These are phyloP conservation scores for Metroxylon sagu DNA, from an alignment of 176 grass and related monocot species.

Conservation along the genomic window DNA sequence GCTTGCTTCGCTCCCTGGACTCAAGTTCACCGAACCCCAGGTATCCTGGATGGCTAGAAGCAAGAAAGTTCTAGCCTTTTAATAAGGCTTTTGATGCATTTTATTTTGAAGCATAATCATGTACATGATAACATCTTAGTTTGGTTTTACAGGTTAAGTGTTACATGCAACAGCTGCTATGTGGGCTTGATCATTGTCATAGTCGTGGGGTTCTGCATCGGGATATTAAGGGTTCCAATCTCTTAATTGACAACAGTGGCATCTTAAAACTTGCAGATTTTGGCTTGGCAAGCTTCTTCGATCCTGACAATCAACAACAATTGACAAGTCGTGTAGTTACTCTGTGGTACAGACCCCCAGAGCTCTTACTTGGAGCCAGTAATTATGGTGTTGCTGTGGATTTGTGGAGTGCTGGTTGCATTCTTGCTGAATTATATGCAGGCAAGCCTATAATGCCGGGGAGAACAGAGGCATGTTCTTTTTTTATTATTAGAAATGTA, in stretches of 20 bases:
- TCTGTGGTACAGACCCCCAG: slow-evolving; percentile 94
- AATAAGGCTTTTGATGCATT: too few relatives aligned
- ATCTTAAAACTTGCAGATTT: slow-evolving; percentile 98
- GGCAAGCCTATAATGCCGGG: slow-evolving; percentile 99
- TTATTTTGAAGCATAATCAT: too few relatives aligned
- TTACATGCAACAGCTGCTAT: slow-evolving; percentile 95
- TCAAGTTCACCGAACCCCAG: slow-evolving; percentile 88
- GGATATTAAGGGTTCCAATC: slow-evolving; percentile 99
- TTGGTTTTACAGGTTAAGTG: slow-evolving; percentile 74
- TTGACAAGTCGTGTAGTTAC: slow-evolving; percentile 99
- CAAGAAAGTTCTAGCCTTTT: slow-evolving; percentile 1
- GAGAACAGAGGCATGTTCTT: slow-evolving; percentile 73
- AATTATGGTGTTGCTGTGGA: slow-evolving; percentile 96
- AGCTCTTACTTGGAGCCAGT: slow-evolving; percentile 91
- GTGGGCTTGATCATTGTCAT: slow-evolving; percentile 96
- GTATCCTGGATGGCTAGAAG: slow-evolving; percentile 22
- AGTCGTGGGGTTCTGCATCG: slow-evolving; percentile 81
- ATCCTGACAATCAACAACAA: slow-evolving; percentile 74
- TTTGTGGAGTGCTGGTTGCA: slow-evolving; percentile 97
- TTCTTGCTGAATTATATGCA: slow-evolving; percentile 94
- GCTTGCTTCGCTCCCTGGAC: slow-evolving; percentile 80
- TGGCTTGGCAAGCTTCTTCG: slow-evolving; percentile 93
- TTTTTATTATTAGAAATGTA: neutral
- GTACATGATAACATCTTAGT: too few relatives aligned
- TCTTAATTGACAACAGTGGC: slow-evolving; percentile 88